phyloP scores from a whole-genome alignment of 176 grass and related monocot species.

The Tuctoria greenei region DNA sequence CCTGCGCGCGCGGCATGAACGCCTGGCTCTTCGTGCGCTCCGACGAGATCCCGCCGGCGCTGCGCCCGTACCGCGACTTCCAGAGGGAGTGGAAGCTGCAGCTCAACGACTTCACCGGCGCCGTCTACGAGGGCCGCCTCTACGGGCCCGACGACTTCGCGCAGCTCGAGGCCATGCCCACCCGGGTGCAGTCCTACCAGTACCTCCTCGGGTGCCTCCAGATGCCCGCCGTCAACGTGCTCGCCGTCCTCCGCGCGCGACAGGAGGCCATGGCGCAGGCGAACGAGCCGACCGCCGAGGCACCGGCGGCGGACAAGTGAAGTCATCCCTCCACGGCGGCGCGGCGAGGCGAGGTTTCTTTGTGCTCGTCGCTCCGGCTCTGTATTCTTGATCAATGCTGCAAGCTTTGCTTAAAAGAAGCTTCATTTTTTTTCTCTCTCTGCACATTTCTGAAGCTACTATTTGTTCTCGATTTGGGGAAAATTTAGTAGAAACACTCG shows the following conservation, averaged over 20 bases:
- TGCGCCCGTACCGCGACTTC: constrained; percentile 83
- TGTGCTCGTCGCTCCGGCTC: not conserved
- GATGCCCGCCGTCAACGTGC: constrained; percentile 65
- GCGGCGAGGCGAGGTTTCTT: constrained; percentile 8
- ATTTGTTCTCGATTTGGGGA: constrained; percentile 1
- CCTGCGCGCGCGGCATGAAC: constrained; percentile 89
- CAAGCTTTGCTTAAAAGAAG: constrained; percentile 8
- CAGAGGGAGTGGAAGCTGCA: constrained; percentile 81
- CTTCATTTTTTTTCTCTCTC: not conserved
- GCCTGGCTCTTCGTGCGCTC: constrained; percentile 97
- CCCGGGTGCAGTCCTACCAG: constrained; percentile 65
- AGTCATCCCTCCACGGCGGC: constrained; percentile 15
- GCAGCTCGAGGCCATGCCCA: constrained; percentile 87
- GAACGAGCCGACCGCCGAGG: constrained; percentile 12
- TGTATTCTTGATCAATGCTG: constrained; percentile 7
- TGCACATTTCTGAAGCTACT: constrained; percentile 6
- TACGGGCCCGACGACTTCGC: constrained; percentile 85
- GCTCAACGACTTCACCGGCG: constrained; percentile 91
- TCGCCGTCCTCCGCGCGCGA: constrained; percentile 52
- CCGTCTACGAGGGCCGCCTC: constrained; percentile 84
- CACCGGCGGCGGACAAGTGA: not conserved
- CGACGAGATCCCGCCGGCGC: constrained; percentile 87
- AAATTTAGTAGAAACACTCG: constrained; percentile 14
- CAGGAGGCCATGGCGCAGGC: constrained; percentile 45
- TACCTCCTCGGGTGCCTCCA: constrained; percentile 83